These are phyloP conservation scores for Calonectria crousiana DNA, from an alignment of 2,329 filamentous ascomycete genomes.

Conservation along the genomic window DNA sequence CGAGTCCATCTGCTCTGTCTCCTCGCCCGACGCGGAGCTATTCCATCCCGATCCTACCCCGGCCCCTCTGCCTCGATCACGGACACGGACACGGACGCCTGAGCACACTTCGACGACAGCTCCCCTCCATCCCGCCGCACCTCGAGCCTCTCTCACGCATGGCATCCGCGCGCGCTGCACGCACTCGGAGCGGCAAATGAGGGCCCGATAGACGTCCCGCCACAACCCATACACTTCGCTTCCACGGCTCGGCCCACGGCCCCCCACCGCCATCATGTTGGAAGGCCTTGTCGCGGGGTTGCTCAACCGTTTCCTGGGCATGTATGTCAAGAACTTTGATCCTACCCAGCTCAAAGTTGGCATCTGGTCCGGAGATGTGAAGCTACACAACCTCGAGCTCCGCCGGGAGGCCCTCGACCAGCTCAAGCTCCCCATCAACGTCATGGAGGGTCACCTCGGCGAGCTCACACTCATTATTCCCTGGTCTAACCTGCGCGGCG, in stretches of 20 bases:
- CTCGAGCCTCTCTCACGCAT: constrained; percentile 35
- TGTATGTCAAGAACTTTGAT: constrained; percentile 99
- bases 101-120: neutral
- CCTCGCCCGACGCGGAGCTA: neutral
- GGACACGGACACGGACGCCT: constrained; percentile 11
- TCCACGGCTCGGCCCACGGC: constrained; percentile 81
- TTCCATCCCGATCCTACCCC: neutral
- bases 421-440: constrained; percentile 95
- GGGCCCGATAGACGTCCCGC: constrained; percentile 31
- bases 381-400: constrained; percentile 91
- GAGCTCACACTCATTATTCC: constrained; percentile 93
- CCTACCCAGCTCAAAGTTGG: constrained; percentile 97
- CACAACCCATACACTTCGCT: constrained; percentile 32
- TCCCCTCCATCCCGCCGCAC: neutral
- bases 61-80: constrained; percentile 13
- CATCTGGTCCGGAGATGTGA: constrained; percentile 99
- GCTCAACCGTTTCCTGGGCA: constrained; percentile 98
- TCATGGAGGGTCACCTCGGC: constrained; percentile 93
- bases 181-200: constrained; percentile 40
- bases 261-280: constrained; percentile 79
- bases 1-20: neutral
- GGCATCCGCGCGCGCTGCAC: constrained; percentile 33
- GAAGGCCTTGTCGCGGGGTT: constrained; percentile 96
- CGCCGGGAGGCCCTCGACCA: constrained; percentile 96
- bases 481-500: constrained; percentile 95